Base-by-base conservation (phyloP, 225 moss, liverwort and hornwort species). In the Pleurozium schreberi region DNA sequence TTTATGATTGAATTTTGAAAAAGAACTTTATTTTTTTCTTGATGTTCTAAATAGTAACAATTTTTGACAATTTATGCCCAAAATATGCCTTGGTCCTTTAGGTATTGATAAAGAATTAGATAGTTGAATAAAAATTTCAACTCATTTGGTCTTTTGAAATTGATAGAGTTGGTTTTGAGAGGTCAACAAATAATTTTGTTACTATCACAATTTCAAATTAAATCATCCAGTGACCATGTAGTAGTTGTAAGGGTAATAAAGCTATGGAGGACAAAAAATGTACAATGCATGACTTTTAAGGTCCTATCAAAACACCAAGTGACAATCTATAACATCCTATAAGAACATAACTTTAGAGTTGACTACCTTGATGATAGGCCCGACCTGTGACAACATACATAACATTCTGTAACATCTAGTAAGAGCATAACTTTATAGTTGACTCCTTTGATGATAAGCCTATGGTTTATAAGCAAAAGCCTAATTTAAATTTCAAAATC, bases 241-340 rank as follows among this genome's bases (percentile, higher is more conserved):
- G 2, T 1, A 38, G 0, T 55, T 4, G 2, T 10, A 25, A 5
- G 0, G 0, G 2, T 3, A 76, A 5, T 9, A 36, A 9, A 52
- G 5, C 5, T 76, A 23, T 0, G 0, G 0, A 52, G 4, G 14
- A 8, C 5, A 52, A 52, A 76, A 52, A 9, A 3, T 5, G 1
- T 8, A 38, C 4, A 13, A 8, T 34, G 36, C 5, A 52, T 52
- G 76, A 53, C 23, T 14, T 14, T 36, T 14, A 23, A 36, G 14
- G 36, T 15, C 3, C 0, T 77, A 0, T 53, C 3, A 9, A 14
- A 76, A 14, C 8, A 23, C 2, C 0, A 53, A 0, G 12, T 36
- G 23, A 53, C 23, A 76, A 36, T 74, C 0, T 75, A 1, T 75
- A 34, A 34, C 8, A 75, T 50, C 8, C 5, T 52, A 13, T 12